Percentiles rank a stretch among this genome's conserved stretches.
These are phyloP conservation scores for Westerdykella ornata DNA, from an alignment of 2,329 filamentous ascomycete genomes.

Conservation along the genomic window DNA sequence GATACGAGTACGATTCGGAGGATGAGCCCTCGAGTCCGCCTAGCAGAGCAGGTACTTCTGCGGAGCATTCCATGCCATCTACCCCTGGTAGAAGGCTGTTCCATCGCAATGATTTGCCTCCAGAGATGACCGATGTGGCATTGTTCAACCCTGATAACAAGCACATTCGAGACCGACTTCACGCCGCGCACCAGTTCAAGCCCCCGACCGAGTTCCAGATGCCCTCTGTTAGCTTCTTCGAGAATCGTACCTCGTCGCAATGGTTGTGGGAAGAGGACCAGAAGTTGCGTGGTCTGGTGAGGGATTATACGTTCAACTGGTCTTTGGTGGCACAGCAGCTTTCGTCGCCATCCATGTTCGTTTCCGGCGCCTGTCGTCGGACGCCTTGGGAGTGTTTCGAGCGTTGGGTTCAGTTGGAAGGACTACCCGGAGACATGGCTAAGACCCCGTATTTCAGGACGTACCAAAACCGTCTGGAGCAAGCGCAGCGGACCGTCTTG, in stretches of 20 bases:
- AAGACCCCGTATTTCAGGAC: slow-evolving; percentile 93
- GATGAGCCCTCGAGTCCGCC: slow-evolving; percentile 45
- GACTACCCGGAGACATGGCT: slow-evolving; percentile 83
- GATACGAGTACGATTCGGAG: slow-evolving; percentile 75
- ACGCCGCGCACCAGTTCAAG: slow-evolving; percentile 85
- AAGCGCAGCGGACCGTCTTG: slow-evolving; percentile 54
- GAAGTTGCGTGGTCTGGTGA: slow-evolving; percentile 74
- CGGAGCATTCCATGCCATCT: slow-evolving; percentile 39
- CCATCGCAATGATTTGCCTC: slow-evolving; percentile 48
- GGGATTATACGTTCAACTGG: slow-evolving; percentile 97
- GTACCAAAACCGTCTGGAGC: slow-evolving; percentile 57
- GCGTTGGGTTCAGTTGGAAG: slow-evolving; percentile 87
- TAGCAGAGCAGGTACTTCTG: slow-evolving; percentile 36
- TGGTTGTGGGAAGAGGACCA: slow-evolving; percentile 91
- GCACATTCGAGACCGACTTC: slow-evolving; percentile 78
- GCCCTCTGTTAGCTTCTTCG: slow-evolving; percentile 86
- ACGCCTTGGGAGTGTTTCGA: slow-evolving; percentile 99
- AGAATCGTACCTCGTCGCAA: slow-evolving; percentile 77
- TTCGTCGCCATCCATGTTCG: slow-evolving; percentile 64
- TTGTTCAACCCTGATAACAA: slow-evolving; percentile 88
- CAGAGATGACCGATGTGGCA: slow-evolving; percentile 70
- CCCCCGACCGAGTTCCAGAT: slow-evolving; percentile 87
- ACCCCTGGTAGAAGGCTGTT: slow-evolving; percentile 37
- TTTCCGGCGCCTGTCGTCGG: slow-evolving; percentile 79
- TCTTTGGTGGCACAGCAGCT: slow-evolving; percentile 82